phyloP scores from a whole-genome alignment of 305 asterid genomes.

The Fraxinus velutina region DNA sequence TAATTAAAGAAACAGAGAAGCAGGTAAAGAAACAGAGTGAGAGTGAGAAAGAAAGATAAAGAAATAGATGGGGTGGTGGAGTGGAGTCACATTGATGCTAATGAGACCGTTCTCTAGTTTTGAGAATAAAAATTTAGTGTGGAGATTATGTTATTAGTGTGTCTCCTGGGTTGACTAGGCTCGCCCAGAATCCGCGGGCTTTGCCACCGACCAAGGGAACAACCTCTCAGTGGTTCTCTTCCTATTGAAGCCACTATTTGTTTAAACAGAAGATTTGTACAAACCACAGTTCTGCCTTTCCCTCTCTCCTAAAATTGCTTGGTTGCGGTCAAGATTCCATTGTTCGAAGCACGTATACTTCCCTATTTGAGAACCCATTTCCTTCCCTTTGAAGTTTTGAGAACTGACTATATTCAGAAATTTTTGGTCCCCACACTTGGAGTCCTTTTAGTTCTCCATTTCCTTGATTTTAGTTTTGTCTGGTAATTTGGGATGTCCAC shows the following conservation, averaged over 20 bases:
- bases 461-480: no score
- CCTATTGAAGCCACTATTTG: conserved; percentile 55
- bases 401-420: no score
- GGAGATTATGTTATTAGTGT: conserved; percentile 46
- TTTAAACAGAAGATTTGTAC: conserved; percentile 31
- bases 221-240: conserved; percentile 48
- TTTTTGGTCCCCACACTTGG: not conserved
- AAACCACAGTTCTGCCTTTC: conserved; percentile 15
- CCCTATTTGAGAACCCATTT: not conserved
- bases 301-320: no score
- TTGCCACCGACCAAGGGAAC: conserved; percentile 93
- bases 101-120: conserved; percentile 42
- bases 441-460: no score
- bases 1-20: conserved; percentile 20
- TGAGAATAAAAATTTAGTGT: conserved; percentile 52
- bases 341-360: no score
- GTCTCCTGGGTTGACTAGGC: conserved; percentile 78
- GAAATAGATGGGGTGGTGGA: conserved; percentile 30
- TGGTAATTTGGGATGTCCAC: no score
- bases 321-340: no score
- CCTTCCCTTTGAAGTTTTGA: not conserved
- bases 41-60: conserved; percentile 29
- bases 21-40: conserved; percentile 19
- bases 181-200: conserved; percentile 73
- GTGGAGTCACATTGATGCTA: conserved; percentile 40